Percentiles rank a stretch among this genome's conserved stretches.
Evolutionary conservation across 73 alveolate species (phyloP).

Genomic region (Stentor roeselii): DNA sequence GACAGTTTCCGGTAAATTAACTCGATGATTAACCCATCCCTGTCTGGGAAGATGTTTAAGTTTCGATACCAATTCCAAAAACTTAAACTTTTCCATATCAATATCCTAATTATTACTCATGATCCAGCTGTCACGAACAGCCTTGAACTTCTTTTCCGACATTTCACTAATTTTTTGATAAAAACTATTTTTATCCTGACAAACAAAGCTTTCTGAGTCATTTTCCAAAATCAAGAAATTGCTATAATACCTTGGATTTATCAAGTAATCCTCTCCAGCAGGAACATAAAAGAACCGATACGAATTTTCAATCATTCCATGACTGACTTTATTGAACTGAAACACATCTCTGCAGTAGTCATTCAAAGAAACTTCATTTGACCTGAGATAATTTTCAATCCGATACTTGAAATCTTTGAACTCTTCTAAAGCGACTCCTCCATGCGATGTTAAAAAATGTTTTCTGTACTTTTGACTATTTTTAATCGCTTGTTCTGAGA

Average conservation of each 20-base stretch:
- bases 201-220: background rate
- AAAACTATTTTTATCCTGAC: background rate
- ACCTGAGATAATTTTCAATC: background rate
- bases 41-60: constrained; percentile 25
- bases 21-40: background rate
- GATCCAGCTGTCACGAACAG: no score
- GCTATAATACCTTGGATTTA: background rate
- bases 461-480: background rate
- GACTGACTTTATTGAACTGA: background rate
- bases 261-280: background rate
- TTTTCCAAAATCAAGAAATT: background rate
- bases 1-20: constrained; percentile 27
- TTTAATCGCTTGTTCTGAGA: background rate
- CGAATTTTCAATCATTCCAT: background rate
- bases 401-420: background rate
- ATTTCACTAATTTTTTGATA: background rate
- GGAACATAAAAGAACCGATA: background rate
- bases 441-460: background rate
- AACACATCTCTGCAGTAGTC: background rate
- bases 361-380: background rate
- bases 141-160: no score
- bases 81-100: background rate
- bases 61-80: background rate
- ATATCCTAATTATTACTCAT: background rate
- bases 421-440: background rate